Evolutionary conservation across 495 filamentous ascomycete species (phyloP).

Genomic region (Penicillium mononematosum): DNA sequence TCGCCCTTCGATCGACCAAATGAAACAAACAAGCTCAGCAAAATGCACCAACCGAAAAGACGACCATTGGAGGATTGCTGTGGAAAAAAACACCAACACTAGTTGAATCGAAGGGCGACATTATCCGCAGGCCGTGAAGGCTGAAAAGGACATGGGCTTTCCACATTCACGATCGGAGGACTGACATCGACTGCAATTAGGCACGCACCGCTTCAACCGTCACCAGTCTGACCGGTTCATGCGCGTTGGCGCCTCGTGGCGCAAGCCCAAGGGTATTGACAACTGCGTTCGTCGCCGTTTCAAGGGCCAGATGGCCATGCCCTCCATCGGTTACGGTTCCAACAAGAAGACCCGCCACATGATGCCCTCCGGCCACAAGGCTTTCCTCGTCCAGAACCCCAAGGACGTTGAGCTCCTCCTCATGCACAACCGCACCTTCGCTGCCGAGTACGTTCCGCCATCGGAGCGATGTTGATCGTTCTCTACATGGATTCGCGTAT

Average conservation of each 20-base stretch:
- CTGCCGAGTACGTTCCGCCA: conserved; percentile 78
- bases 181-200: conserved; percentile 47
- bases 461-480: not conserved
- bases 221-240: conserved; percentile 97
- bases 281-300: conserved; percentile 87
- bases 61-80: conserved; percentile 1
- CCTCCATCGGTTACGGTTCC: conserved; percentile 96
- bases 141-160: not conserved
- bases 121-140: conserved; percentile 12
- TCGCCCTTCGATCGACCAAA: conserved; percentile 25
- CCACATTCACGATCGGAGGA: conserved; percentile 24
- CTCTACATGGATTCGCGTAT: too few species aligned
- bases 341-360: conserved; percentile 99
- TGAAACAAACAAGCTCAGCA: conserved; percentile 5
- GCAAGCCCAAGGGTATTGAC: conserved; percentile 60
- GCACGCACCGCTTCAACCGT: conserved; percentile 86
- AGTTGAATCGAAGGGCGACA: conserved; percentile 22
- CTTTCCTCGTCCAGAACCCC: conserved; percentile 96
- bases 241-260: conserved; percentile 52
- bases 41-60: conserved; percentile 15
- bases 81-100: not conserved
- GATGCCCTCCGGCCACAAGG: conserved; percentile 99
- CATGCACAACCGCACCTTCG: conserved; percentile 99
- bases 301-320: conserved; percentile 93
- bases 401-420: conserved; percentile 94